phyloP scores from a whole-genome alignment of 805 yeast species.

The Cyberlindnera misumaiensis region DNA sequence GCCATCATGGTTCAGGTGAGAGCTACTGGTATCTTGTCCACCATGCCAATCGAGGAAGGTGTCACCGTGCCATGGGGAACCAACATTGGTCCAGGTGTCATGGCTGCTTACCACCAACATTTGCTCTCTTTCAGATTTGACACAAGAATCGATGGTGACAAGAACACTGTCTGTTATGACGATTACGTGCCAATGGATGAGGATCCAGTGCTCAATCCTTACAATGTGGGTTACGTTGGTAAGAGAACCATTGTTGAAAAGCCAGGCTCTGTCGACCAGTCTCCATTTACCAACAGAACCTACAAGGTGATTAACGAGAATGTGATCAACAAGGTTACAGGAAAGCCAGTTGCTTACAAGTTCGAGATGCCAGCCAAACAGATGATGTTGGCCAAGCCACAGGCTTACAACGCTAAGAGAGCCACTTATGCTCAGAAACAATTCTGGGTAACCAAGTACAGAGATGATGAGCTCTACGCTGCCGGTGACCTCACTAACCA shows the following conservation, averaged over 20 bases:
- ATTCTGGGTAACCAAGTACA: conserved; percentile 75
- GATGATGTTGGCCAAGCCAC: conserved; percentile 60
- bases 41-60: conserved; percentile 73
- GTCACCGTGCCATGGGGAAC: conserved; percentile 64
- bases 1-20: conserved; percentile 71
- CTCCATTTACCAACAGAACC: conserved; percentile 69
- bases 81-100: conserved; percentile 68
- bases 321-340: conserved; percentile 60
- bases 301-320: conserved; percentile 71
- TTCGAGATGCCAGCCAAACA: conserved; percentile 68
- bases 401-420: conserved; percentile 61
- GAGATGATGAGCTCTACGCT: conserved; percentile 65
- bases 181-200: conserved; percentile 58
- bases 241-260: conserved; percentile 61
- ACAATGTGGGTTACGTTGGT: conserved; percentile 62
- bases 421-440: conserved; percentile 73
- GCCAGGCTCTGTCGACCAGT: conserved; percentile 65
- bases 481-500: conserved; percentile 88
- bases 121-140: conserved; percentile 73
- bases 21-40: conserved; percentile 82
- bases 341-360: conserved; percentile 72
- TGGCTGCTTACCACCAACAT: conserved; percentile 85
- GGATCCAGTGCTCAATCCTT: conserved; percentile 50
- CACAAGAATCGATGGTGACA: conserved; percentile 76
- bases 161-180: conserved; percentile 65